Conservation (phyloP, 768 basidiomycete species). For the Leucosporidium creatinivorum region DNA sequence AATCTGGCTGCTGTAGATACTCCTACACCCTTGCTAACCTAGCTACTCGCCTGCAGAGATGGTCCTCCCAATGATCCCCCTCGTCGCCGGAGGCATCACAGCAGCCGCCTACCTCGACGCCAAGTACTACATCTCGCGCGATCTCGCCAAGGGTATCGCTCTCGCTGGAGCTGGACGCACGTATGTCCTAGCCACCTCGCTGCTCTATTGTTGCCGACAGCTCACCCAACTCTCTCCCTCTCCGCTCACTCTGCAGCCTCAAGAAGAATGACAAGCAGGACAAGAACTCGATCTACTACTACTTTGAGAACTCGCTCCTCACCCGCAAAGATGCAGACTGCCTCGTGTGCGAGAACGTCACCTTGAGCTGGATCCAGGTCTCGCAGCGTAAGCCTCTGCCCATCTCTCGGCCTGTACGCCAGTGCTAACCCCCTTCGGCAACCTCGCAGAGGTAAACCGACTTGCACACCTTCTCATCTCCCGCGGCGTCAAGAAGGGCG, state of each 20-base stretch:
- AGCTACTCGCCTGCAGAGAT: too few species aligned
- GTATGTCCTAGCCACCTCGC: neutral
- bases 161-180: conserved; percentile 2
- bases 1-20: too few species aligned
- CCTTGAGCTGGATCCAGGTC: conserved; percentile 18
- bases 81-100: conserved; percentile 5
- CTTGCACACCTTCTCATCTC: conserved; percentile 22
- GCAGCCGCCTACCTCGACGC: conserved; percentile 18
- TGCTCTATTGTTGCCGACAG: neutral
- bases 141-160: neutral
- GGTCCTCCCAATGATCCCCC: neutral
- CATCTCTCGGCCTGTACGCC: neutral
- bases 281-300: conserved; percentile 25
- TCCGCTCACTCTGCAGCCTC: neutral
- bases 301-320: conserved; percentile 15
- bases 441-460: conserved; percentile 12
- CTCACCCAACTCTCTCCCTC: neutral
- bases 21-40: too few species aligned
- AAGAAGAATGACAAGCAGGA: conserved; percentile 1
- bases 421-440: too few species aligned
- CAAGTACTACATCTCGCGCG: neutral
- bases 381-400: neutral
- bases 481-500: conserved; percentile 9
- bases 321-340: conserved; percentile 3
- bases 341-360: conserved; percentile 17